phyloP scores from a whole-genome alignment of 306 rosid genomes.

The Malus fusca region DNA sequence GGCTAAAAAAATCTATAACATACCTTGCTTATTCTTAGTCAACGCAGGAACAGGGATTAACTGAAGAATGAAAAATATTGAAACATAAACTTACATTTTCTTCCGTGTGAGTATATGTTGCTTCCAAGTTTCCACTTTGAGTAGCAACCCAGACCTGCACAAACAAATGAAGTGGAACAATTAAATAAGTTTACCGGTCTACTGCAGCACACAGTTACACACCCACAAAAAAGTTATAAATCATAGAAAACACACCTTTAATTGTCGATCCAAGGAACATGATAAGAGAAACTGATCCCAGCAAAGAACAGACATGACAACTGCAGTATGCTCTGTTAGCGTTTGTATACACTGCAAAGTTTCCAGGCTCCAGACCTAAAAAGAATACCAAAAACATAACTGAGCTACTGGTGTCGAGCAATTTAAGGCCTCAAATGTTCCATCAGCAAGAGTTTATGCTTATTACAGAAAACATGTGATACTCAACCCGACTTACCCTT shows the following conservation, averaged over 20 bases:
- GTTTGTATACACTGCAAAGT: conserved; percentile 89
- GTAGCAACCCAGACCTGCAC: conserved; percentile 84
- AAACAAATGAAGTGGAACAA: conserved; percentile 13
- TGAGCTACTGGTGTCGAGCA: neutral
- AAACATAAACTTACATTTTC: conserved; percentile 55
- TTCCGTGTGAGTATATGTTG: conserved; percentile 70
- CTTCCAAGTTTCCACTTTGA: conserved; percentile 90
- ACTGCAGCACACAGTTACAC: neutral
- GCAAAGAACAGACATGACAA: conserved; percentile 96
- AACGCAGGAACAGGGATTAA: neutral
- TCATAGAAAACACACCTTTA: conserved; percentile 49
- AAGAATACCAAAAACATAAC: conserved; percentile 15
- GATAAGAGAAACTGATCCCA: conserved; percentile 96
- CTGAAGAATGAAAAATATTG: neutral
- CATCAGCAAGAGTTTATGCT: neutral
- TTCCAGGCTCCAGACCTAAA: conserved; percentile 92
- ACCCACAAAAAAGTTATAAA: neutral
- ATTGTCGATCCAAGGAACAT: conserved; percentile 76
- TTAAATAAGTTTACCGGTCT: neutral
- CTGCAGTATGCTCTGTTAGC: conserved; percentile 71
- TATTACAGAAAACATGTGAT: neutral
- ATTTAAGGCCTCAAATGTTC: neutral
- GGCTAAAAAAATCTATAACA: neutral
- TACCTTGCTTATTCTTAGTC: neutral
- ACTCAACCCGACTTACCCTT: conserved; percentile 41